Evolutionary conservation across 768 basidiomycete species (phyloP).

Genomic region (Russula vinacea): DNA sequence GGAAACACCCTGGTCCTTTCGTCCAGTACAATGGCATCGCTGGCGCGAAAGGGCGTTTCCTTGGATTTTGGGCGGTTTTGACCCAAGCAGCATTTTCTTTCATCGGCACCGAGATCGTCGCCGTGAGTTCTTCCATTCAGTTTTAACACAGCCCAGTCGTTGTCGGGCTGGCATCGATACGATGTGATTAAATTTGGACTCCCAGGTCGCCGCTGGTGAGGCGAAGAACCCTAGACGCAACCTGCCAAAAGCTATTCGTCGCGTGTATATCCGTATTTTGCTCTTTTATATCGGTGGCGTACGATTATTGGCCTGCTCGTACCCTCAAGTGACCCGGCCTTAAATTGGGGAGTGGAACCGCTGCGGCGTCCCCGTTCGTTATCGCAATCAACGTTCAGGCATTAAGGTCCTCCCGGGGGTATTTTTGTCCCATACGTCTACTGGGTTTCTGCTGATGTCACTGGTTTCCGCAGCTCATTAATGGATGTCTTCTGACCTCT

Average conservation of each 20-base stretch:
- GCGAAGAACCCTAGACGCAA: conserved; percentile 80
- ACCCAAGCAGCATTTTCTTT: conserved; percentile 90
- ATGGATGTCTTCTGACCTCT: conserved; percentile 78
- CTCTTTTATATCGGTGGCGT: conserved; percentile 68
- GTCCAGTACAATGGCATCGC: conserved; percentile 61
- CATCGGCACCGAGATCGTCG: conserved; percentile 93
- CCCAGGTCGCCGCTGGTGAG: conserved; percentile 82
- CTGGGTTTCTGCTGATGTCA: not conserved
- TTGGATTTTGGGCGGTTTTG: conserved; percentile 66
- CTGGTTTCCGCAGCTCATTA: conserved; percentile 56
- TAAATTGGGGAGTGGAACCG: conserved; percentile 51
- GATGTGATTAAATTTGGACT: not conserved
- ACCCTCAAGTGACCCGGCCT: conserved; percentile 64
- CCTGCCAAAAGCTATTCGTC: conserved; percentile 55
- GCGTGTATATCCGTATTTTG: conserved; percentile 74
- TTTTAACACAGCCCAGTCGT: not conserved
- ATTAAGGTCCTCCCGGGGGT: conserved; percentile 82
- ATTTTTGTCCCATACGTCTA: conserved; percentile 36
- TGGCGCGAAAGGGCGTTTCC: conserved; percentile 75
- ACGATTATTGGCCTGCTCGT: conserved; percentile 81
- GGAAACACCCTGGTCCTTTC: conserved; percentile 88
- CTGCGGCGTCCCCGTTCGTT: conserved; percentile 83
- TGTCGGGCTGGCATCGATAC: not conserved
- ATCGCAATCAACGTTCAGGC: conserved; percentile 86
- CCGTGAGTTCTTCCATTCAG: conserved; percentile 46